A percentile compares a stretch with the other conserved stretches of the same genome.
These are phyloP conservation scores for Dendrobium nobile DNA, from an alignment of 106 monocot genomes.

Conservation along the genomic window DNA sequence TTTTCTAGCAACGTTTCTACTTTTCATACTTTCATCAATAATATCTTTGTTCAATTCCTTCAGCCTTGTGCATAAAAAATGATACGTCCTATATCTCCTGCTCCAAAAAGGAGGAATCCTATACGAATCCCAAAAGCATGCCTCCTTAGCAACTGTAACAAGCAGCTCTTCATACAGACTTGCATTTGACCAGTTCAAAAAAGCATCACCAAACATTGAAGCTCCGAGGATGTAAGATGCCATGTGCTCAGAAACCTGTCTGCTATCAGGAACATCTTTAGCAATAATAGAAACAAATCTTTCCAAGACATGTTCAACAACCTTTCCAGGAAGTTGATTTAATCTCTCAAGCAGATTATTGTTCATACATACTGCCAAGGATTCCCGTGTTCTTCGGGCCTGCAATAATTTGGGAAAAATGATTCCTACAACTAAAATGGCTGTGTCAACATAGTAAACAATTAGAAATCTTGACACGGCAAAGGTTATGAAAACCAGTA, in stretches of 20 bases:
- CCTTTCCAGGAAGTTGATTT: constrained; percentile 26
- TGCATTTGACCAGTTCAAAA: constrained; percentile 55
- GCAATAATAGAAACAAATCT: constrained; percentile 29
- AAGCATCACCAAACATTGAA: constrained; percentile 49
- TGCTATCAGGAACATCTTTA: constrained; percentile 35
- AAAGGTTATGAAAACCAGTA: background rate
- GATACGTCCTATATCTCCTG: constrained; percentile 47
- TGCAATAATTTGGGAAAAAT: constrained; percentile 4
- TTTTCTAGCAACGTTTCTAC: background rate
- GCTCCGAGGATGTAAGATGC: constrained; percentile 48
- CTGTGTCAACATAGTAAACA: background rate
- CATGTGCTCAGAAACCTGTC: constrained; percentile 37
- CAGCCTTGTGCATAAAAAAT: constrained; percentile 23
- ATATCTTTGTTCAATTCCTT: constrained; percentile 46
- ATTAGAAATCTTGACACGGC: background rate
- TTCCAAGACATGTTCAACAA: constrained; percentile 33
- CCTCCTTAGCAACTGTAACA: constrained; percentile 47
- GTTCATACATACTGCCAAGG: constrained; percentile 34
- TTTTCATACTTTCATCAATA: constrained; percentile 17
- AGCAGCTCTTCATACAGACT: constrained; percentile 48
- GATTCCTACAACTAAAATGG: background rate
- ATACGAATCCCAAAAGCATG: constrained; percentile 64
- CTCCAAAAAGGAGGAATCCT: constrained; percentile 55
- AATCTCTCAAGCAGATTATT: constrained; percentile 24
- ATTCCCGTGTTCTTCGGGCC: constrained; percentile 53